Conservation (phyloP, 805 yeast genomes). For the Teunomyces lycoperdinae region DNA sequence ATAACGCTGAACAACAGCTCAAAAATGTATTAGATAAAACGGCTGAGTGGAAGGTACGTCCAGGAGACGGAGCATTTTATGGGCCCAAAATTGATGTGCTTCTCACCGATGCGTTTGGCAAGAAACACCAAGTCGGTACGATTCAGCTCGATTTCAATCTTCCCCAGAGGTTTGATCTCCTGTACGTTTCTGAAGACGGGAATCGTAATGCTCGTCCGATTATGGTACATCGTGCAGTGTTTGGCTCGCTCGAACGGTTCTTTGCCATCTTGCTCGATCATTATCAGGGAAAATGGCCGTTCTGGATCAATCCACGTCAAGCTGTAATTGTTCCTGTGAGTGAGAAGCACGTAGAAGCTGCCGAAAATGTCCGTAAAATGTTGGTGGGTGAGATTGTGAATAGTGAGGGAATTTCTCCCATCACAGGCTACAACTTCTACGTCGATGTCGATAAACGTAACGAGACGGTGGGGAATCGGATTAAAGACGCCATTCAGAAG, state of each 20-base stretch:
- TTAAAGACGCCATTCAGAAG: slow-evolving; percentile 70
- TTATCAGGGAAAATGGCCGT: slow-evolving; percentile 93
- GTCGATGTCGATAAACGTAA: slow-evolving; percentile 74
- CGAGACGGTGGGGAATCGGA: slow-evolving; percentile 77
- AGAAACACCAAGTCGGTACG: slow-evolving; percentile 91
- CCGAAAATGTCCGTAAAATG: slow-evolving; percentile 43
- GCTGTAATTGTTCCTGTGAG: slow-evolving; percentile 81
- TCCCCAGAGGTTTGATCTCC: slow-evolving; percentile 77
- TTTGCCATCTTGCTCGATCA: slow-evolving; percentile 89
- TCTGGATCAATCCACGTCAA: slow-evolving; percentile 94
- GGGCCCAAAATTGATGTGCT: slow-evolving; percentile 94
- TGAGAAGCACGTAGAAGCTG: slow-evolving; percentile 54
- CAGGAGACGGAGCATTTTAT: slow-evolving; percentile 96
- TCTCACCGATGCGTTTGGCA: slow-evolving; percentile 74
- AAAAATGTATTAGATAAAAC: slow-evolving; percentile 52
- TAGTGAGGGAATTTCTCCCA: slow-evolving; percentile 45
- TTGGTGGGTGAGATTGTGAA: slow-evolving; percentile 45
- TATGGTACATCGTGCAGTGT: slow-evolving; percentile 94
- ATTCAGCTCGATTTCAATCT: slow-evolving; percentile 93
- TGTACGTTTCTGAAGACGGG: slow-evolving; percentile 54
- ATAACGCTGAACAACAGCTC: slow-evolving; percentile 71
- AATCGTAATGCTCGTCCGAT: slow-evolving; percentile 67
- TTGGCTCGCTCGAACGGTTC: slow-evolving; percentile 92
- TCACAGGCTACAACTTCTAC: slow-evolving; percentile 59
- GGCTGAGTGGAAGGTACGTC: slow-evolving; percentile 69